These are phyloP conservation scores for Hsuehochloa calcarea DNA, from an alignment of 176 grass and related monocot genomes.

Conservation along the genomic window DNA sequence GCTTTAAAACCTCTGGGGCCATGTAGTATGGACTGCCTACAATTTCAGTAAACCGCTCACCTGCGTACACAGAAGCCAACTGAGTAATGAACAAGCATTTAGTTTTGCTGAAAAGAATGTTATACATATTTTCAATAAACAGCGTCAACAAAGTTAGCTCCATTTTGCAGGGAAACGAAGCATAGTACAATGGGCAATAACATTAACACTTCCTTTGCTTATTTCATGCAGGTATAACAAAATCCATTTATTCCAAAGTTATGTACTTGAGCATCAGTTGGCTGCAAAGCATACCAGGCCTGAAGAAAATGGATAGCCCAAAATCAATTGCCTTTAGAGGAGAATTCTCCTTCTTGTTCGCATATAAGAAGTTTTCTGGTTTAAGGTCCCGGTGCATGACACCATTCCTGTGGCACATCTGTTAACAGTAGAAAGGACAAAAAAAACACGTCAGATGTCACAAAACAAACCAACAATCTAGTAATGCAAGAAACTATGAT, in stretches of 20 bases:
- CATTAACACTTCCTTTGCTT: background rate
- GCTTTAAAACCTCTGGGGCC: slow-evolving; percentile 96
- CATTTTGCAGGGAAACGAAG: slow-evolving; percentile 23
- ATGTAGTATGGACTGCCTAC: slow-evolving; percentile 99
- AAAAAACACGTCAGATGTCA: slow-evolving; percentile 6
- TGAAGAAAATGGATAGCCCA: slow-evolving; percentile 90
- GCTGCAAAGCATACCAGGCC: slow-evolving; percentile 55
- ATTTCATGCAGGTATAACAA: slow-evolving; percentile 9
- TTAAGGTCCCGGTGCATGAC: slow-evolving; percentile 98
- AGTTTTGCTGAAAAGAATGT: background rate
- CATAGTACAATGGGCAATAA: background rate
- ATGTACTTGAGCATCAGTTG: slow-evolving; percentile 20
- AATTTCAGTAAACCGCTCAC: slow-evolving; percentile 85
- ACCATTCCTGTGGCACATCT: slow-evolving; percentile 92
- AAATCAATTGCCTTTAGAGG: slow-evolving; percentile 98
- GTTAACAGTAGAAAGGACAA: slow-evolving; percentile 25
- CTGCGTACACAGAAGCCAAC: slow-evolving; percentile 38
- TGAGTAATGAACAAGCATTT: slow-evolving; percentile 8
- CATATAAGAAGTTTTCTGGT: slow-evolving; percentile 94
- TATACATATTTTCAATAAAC: background rate
- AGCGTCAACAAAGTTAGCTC: slow-evolving; percentile 9
- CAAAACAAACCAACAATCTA: slow-evolving; percentile 1
- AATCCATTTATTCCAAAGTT: slow-evolving; percentile 4
- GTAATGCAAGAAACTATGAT: slow-evolving; percentile 20
- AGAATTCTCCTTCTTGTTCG: slow-evolving; percentile 85